phyloP scores from a whole-genome alignment of 2,329 filamentous ascomycete genomes.

The Sporothrix mexicana region DNA sequence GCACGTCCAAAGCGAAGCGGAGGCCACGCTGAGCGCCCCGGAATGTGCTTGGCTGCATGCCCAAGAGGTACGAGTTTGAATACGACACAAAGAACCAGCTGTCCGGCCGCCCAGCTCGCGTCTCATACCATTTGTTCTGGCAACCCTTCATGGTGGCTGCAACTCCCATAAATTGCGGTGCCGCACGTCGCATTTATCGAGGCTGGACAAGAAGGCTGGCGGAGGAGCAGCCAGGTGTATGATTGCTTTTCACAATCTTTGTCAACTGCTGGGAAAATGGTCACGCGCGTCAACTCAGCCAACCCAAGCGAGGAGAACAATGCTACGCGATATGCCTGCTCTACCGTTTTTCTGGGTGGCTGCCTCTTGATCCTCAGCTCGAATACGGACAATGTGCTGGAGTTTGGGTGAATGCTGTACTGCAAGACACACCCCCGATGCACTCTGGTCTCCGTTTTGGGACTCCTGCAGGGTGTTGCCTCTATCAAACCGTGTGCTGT shows the following conservation, averaged over 20 bases:
- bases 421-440: conserved; percentile 10
- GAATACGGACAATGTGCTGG: neutral
- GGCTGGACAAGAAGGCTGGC: neutral
- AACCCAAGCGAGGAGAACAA: conserved; percentile 2
- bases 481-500: neutral
- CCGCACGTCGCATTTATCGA: neutral
- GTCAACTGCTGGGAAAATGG: neutral
- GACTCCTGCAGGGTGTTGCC: conserved; percentile 22
- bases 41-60: neutral
- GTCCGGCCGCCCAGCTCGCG: neutral
- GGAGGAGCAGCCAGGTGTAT: conserved; percentile 2
- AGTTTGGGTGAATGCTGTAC: conserved; percentile 12
- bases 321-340: neutral
- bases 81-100: conserved; percentile 12
- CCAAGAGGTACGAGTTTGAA: neutral
- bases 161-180: neutral
- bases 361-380: neutral
- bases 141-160: neutral
- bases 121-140: neutral
- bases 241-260: neutral
- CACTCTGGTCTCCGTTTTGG: conserved; percentile 27
- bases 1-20: neutral
- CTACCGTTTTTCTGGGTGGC: neutral
- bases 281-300: conserved; percentile 24
- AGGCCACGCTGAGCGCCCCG: conserved; percentile 1